A percentile compares a stretch with the other conserved stretches of the same genome.
phyloP scores from a whole-genome alignment of 2,329 filamentous ascomycete species.

The Monilinia vaccinii-corymbosi region DNA sequence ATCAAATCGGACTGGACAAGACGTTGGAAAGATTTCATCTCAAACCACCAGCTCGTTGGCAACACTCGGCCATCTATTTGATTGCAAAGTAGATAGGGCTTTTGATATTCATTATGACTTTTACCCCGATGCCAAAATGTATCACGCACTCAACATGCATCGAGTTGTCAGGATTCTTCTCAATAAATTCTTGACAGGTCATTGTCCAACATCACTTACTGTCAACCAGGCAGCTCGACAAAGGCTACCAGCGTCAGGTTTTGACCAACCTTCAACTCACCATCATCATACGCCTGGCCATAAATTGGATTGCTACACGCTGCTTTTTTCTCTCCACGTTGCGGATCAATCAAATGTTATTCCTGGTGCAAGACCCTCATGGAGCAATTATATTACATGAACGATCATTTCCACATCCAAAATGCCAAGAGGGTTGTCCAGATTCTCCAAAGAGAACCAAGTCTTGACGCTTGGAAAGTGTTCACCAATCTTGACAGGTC shows the following conservation, averaged over 20 bases:
- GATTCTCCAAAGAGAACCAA: background rate
- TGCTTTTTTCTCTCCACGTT: slow-evolving; percentile 12
- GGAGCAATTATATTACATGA: slow-evolving; percentile 7
- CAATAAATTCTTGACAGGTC: slow-evolving; percentile 1
- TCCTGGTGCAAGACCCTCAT: background rate
- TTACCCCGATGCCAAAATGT: slow-evolving; percentile 3
- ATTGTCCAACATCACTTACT: background rate
- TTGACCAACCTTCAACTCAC: background rate
- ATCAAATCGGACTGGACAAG: background rate
- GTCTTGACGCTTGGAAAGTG: slow-evolving; percentile 7
- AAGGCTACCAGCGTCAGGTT: background rate
- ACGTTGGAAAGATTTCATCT: background rate
- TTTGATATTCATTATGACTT: slow-evolving; percentile 4
- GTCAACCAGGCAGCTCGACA: background rate
- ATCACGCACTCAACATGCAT: slow-evolving; percentile 9
- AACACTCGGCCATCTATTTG: background rate
- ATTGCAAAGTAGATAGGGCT: background rate
- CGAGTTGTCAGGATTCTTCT: slow-evolving; percentile 11
- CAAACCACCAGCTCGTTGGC: background rate
- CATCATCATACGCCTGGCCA: background rate
- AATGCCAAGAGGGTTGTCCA: slow-evolving; percentile 10
- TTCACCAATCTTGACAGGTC: slow-evolving; percentile 13
- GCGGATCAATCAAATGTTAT: background rate
- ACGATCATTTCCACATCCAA: slow-evolving; percentile 8
- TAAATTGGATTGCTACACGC: background rate